Base-by-base conservation (phyloP, 2,329 filamentous ascomycete species). In the Talaromyces sp. region DNA sequence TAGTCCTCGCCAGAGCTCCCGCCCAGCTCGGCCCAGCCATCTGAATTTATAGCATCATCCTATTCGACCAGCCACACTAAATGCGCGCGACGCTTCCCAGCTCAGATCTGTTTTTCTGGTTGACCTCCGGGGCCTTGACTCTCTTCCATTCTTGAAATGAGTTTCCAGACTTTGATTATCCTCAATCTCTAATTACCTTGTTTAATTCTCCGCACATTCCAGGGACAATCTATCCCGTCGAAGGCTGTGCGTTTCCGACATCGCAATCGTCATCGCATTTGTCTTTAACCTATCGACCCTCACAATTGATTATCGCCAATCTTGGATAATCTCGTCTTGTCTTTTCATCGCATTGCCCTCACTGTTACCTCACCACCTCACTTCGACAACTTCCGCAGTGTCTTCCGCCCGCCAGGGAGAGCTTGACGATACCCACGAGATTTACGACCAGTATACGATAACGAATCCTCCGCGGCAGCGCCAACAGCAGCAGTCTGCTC, bases 401-500 rank as follows among this genome's bases (percentile, higher is more conserved):
- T 81, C 81, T 78, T 75, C 71, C 72, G 72, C 72, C 73, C 71
- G 70, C 69, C 72, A 69, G 68, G 70, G 72, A 75, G 72, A 73
- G 62, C 76, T 79, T 85, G 76, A 86, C 83, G 83, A 85, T 76
- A 75, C 78, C 76, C 74, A 85, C 84, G 83, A 85, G 70, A 69
- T 79, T 81, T 73, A 85, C 84, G 81, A 84, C 75, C 78, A 74
- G 65, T 69, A 72, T 73, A 76, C 79, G 71, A 73, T 79, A 76
- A 79, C 79, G 76, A 76, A 77, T 70, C 72, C 73, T 72, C 69
- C 72, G 69, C 75, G 68, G 74, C 81, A 81, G 75, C 81, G 77
- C 77, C 80, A 82, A 75, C 80, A 81, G 78, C 82, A 80, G 73
- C 80, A 80, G 71, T 67, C 74, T 71, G 71, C 72, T 70, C 70